These are phyloP conservation scores for Pseudocercospora fuligena DNA, from an alignment of 2,329 filamentous ascomycete species.

Conservation along the genomic window DNA sequence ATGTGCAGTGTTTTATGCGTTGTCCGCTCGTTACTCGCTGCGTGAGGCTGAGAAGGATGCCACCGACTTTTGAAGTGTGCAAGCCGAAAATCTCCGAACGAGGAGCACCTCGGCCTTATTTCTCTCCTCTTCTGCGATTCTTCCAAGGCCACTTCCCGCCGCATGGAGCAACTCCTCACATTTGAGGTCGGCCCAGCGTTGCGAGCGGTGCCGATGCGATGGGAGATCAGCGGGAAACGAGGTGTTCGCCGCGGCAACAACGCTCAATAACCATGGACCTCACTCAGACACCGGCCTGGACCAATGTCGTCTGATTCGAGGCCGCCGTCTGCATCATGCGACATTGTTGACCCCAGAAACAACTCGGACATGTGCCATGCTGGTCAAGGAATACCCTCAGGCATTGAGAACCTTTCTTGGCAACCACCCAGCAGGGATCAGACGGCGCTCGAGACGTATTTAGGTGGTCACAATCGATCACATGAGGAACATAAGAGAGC, in stretches of 20 bases:
- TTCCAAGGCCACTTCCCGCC: not conserved
- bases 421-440: not conserved
- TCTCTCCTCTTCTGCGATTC: not conserved
- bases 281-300: not conserved
- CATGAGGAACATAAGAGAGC: not conserved
- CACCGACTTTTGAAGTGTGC: not conserved
- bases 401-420: not conserved
- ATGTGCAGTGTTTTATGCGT: conserved; percentile 1
- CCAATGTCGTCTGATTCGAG: not conserved
- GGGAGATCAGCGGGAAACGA: not conserved
- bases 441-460: not conserved
- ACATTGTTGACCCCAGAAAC: not conserved
- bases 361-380: not conserved
- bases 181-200: not conserved
- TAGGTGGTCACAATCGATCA: too few species aligned
- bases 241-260: not conserved
- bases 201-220: not conserved
- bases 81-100: not conserved
- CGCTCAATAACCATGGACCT: not conserved
- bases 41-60: conserved; percentile 5
- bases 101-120: not conserved
- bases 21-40: not conserved
- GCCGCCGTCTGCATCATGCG: not conserved
- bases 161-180: not conserved
- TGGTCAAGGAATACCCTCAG: not conserved